These are phyloP conservation scores for Nigrospora sphaerica DNA, from an alignment of 2,329 filamentous ascomycete genomes.

Conservation along the genomic window DNA sequence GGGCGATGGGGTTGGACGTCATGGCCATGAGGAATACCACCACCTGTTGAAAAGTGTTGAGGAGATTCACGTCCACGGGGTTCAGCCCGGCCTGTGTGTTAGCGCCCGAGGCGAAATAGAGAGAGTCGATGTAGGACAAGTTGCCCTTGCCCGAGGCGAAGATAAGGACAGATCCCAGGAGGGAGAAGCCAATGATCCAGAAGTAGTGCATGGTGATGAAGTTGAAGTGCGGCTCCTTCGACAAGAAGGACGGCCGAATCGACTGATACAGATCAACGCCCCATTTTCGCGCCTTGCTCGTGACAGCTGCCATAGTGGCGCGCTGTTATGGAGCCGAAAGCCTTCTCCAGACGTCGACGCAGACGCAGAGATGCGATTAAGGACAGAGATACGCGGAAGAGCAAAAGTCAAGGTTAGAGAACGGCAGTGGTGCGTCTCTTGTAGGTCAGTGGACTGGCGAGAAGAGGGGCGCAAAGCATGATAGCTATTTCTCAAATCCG, in stretches of 20 bases:
- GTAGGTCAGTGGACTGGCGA: neutral
- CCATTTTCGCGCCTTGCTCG: slow-evolving; percentile 19
- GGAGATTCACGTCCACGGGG: slow-evolving; percentile 60
- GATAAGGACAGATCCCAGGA: slow-evolving; percentile 72
- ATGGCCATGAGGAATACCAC: slow-evolving; percentile 66
- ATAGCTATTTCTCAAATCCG: slow-evolving; percentile 1
- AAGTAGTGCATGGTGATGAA: slow-evolving; percentile 79
- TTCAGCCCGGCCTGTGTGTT: slow-evolving; percentile 93
- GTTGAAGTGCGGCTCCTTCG: slow-evolving; percentile 63
- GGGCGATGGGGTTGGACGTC: slow-evolving; percentile 74
- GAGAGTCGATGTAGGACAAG: slow-evolving; percentile 74
- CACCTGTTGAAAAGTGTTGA: slow-evolving; percentile 68
- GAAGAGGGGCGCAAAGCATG: slow-evolving; percentile 4
- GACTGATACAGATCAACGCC: slow-evolving; percentile 18
- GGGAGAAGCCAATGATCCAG: slow-evolving; percentile 68
- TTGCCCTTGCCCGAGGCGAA: slow-evolving; percentile 52
- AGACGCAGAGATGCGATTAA: neutral
- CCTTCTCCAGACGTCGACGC: neutral
- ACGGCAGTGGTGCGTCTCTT: neutral
- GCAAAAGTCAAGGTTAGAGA: neutral
- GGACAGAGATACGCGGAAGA: too few species aligned
- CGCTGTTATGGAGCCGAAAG: neutral
- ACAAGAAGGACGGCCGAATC: slow-evolving; percentile 49
- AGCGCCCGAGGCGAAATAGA: slow-evolving; percentile 80
- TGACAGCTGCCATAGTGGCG: slow-evolving; percentile 3